Evolutionary conservation across 768 basidiomycete species (phyloP).

Genomic region (Hydnum rufescens): DNA sequence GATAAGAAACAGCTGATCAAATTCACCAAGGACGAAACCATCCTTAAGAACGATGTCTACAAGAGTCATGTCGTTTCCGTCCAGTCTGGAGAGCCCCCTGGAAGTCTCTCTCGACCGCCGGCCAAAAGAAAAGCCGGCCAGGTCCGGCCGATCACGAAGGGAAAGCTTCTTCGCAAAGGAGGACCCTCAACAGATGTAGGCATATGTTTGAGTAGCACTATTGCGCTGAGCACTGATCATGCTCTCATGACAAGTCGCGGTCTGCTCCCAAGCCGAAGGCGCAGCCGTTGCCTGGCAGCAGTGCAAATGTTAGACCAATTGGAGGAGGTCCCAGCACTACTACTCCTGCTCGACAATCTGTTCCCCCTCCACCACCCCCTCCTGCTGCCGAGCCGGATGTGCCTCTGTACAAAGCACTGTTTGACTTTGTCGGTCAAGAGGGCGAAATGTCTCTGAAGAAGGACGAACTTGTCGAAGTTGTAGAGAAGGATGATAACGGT

Average conservation of each 20-base stretch:
- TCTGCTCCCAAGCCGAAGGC: too few relatives aligned
- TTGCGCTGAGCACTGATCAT: too few relatives aligned
- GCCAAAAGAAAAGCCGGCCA: conserved; percentile 77
- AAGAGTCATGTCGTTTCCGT: conserved; percentile 88
- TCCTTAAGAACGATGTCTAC: conserved; percentile 62
- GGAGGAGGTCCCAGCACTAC: conserved; percentile 17
- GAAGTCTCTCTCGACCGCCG: conserved; percentile 62
- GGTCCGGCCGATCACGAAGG: conserved; percentile 66
- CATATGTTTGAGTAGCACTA: too few relatives aligned
- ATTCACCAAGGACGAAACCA: conserved; percentile 73
- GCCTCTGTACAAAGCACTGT: conserved; percentile 72
- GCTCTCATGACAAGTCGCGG: conserved; percentile 25
- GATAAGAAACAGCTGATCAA: conserved; percentile 81
- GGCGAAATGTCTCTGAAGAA: conserved; percentile 82
- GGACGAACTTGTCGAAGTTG: conserved; percentile 79
- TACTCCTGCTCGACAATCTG: conserved; percentile 26
- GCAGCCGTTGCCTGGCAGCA: conserved; percentile 28
- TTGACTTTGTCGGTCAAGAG: conserved; percentile 78
- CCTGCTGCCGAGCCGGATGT: conserved; percentile 38
- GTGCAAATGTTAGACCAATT: conserved; percentile 16
- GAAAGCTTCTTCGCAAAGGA: conserved; percentile 58
- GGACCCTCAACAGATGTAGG: conserved; percentile 33
- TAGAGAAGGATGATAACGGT: conserved; percentile 81
- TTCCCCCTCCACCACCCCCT: conserved; percentile 35
- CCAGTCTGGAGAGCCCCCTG: conserved; percentile 67